Evolutionary conservation across 139 green algal species (phyloP).

Genomic region (Bryopsis sp.): DNA sequence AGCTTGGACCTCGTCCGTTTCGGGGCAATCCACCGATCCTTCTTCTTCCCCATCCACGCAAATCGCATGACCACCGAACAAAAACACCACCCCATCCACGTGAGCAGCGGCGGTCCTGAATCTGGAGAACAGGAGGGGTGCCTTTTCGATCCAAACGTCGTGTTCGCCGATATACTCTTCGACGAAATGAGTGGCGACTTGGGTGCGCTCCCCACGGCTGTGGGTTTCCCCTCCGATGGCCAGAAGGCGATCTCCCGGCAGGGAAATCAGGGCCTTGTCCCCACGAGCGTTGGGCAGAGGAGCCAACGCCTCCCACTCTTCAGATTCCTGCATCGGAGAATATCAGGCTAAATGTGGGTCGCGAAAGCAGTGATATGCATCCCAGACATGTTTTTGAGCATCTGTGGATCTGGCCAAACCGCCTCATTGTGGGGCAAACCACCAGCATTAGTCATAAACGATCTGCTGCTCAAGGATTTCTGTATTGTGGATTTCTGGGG

Average conservation of each 20-base stretch:
- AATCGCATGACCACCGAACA: slow-evolving; percentile 10
- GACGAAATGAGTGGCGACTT: slow-evolving; percentile 16
- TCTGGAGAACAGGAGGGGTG: not conserved
- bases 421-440: too few species aligned
- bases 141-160: slow-evolving; percentile 4
- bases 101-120: slow-evolving; percentile 6
- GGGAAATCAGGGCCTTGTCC: not conserved
- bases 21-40: too few species aligned
- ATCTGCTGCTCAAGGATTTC: too few species aligned
- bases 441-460: too few species aligned
- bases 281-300: not conserved
- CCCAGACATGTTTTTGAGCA: too few species aligned
- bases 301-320: not conserved
- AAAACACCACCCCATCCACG: slow-evolving; percentile 10
- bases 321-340: not conserved
- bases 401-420: too few species aligned
- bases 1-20: too few species aligned
- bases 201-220: not conserved
- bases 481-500: too few species aligned
- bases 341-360: not conserved
- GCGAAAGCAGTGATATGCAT: not conserved
- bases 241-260: slow-evolving; percentile 7
- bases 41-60: not conserved
- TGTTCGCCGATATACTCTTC: slow-evolving; percentile 5
- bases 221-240: slow-evolving; percentile 7